Conservation (phyloP, 306 rosid genomes). For the Trifolium pratense region DNA sequence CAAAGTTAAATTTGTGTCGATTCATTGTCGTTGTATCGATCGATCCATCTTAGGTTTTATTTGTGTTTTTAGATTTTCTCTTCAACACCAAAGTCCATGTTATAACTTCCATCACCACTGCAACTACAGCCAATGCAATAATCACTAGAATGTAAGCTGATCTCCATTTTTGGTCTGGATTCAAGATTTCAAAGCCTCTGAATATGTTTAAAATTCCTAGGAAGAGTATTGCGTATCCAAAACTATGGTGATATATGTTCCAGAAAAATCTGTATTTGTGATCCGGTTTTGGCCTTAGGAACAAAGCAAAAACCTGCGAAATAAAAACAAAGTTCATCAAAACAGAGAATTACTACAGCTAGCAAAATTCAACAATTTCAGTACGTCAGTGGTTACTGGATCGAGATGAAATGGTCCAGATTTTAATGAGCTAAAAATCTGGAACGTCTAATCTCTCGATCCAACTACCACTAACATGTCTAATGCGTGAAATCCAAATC, state of each 20-base stretch:
- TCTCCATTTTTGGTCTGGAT: constrained; percentile 67
- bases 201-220: constrained; percentile 74
- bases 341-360: not conserved
- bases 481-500: too few species aligned
- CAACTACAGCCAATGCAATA: constrained; percentile 54
- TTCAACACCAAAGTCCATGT: constrained; percentile 78
- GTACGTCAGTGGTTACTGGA: too few species aligned
- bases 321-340: not conserved
- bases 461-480: too few species aligned
- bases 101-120: constrained; percentile 64
- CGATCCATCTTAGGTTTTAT: constrained; percentile 61
- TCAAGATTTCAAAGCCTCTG: constrained; percentile 66
- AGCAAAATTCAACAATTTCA: too few species aligned
- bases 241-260: constrained; percentile 82
- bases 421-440: too few species aligned
- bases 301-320: constrained; percentile 73
- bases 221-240: constrained; percentile 65
- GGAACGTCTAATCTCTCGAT: too few species aligned
- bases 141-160: constrained; percentile 52
- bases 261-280: constrained; percentile 72
- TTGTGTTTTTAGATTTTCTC: constrained; percentile 56
- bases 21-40: constrained; percentile 50
- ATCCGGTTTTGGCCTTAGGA: constrained; percentile 75
- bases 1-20: too few species aligned
- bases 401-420: too few species aligned